These are phyloP conservation scores for Glarea lozoyensis DNA, from an alignment of 495 filamentous ascomycete genomes.

Conservation along the genomic window DNA sequence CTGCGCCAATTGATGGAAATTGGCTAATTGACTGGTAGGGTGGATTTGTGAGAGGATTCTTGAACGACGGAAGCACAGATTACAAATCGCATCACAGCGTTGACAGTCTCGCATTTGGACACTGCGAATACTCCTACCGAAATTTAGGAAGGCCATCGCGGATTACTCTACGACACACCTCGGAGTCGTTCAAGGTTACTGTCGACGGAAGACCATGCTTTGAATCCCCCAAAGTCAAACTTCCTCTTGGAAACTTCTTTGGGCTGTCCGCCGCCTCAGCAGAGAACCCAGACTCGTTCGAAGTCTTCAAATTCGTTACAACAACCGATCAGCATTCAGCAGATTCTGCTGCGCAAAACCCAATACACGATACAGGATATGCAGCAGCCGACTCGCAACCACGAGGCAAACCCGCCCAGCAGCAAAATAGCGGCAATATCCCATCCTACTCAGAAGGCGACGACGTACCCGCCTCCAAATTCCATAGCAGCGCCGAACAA, in stretches of 20 bases:
- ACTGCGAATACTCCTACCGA: constrained; percentile 85
- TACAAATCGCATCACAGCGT: constrained; percentile 72
- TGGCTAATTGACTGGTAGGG: constrained; percentile 33
- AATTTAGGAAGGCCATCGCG: constrained; percentile 79
- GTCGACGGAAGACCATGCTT: constrained; percentile 82
- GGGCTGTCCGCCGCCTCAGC: constrained; percentile 83
- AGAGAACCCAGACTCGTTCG: constrained; percentile 89
- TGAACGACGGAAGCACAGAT: constrained; percentile 83
- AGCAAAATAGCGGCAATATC: constrained; percentile 22
- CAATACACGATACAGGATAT: constrained; percentile 15
- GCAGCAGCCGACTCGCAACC: constrained; percentile 16
- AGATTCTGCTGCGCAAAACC: constrained; percentile 26
- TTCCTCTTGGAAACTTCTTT: constrained; percentile 77
- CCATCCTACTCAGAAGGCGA: constrained; percentile 10
- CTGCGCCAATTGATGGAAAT: constrained; percentile 13
- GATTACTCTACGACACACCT: constrained; percentile 61
- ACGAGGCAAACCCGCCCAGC: constrained; percentile 17
- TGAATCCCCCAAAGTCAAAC: constrained; percentile 62
- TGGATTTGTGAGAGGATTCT: constrained; percentile 78
- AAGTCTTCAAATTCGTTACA: constrained; percentile 78
- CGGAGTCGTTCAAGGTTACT: constrained; percentile 58
- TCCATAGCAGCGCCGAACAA: constrained; percentile 37
- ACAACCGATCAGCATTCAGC: constrained; percentile 34
- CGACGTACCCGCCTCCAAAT: constrained; percentile 11
- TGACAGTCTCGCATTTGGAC: constrained; percentile 83